Evolutionary conservation across 1,284 basidiomycete species (phyloP), one percentile per base, ranked within the genome.

Genomic region (Boletus hoseneyae): DNA sequence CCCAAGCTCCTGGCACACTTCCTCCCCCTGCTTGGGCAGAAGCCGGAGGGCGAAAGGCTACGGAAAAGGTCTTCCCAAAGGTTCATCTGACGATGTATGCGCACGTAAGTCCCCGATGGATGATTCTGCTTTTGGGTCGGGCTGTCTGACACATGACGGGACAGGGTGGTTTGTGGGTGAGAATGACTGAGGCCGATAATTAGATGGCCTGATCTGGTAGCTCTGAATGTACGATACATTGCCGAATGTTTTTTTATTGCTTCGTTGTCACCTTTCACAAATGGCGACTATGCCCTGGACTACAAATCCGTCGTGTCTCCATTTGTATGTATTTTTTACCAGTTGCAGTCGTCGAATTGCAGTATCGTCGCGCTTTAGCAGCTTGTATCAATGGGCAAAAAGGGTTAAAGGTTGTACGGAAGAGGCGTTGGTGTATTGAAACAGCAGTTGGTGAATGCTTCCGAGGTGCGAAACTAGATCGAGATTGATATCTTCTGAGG

Each of bases 61-160:
- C 61, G 5, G 74, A 77, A 50, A 61, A 60, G 36, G 56, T 73
- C 37, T 65, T 61, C 36, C 68, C 72, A 5, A 69, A 65, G 50
- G 40, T 57, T 15, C 70, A 75, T 57, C 44, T 77, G 44, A 75
- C 73, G 10, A 58, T 73, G 56, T 76, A 71, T 57, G 57, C 60
- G 3, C 50, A 65, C 38, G 73, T 72, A 56, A 56, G 62, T 48
- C 37, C 25, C 19, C 0, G 19, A 6, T 18, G 8, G n/a, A 42
- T 19, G 5, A 19, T 15, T 30, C 40, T 45, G 0, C 25, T 16
- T 13, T 8, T 6, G 13, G 10, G n/a, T 18, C 10, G 34, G 15
- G 19, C 32, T 33, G 15, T 44, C 44, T 38, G 39, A 60, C 25
- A 50, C 21, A 21, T 34, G 1, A 25, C 12, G 21, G 42, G 9